A percentile compares a stretch with the other conserved stretches of the same genome.
These are phyloP conservation scores for Globisporangium paddicum DNA, from an alignment of 352 stramenopile species.

Conservation along the genomic window DNA sequence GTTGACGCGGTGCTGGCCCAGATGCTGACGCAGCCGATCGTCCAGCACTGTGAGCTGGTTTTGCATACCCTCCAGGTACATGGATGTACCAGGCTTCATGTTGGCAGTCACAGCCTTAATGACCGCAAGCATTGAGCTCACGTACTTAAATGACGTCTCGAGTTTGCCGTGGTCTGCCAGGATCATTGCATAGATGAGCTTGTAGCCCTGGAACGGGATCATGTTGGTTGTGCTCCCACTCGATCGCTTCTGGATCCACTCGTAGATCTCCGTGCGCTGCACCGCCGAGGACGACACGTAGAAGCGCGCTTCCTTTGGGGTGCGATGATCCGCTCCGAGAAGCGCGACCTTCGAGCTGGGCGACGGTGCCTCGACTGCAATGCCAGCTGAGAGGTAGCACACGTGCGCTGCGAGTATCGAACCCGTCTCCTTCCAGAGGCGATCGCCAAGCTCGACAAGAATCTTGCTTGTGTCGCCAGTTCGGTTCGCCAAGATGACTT, in stretches of 20 bases:
- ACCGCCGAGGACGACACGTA: slow-evolving; percentile 77
- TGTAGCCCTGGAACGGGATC: slow-evolving; percentile 88
- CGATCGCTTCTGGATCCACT: slow-evolving; percentile 72
- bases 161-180: slow-evolving; percentile 80
- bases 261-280: slow-evolving; percentile 84
- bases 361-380: slow-evolving; percentile 71
- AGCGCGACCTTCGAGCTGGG: slow-evolving; percentile 76
- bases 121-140: slow-evolving; percentile 79
- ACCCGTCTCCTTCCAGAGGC: slow-evolving; percentile 65
- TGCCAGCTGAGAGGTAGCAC: slow-evolving; percentile 76
- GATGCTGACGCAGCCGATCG: slow-evolving; percentile 78
- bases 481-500: slow-evolving; percentile 77
- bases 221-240: slow-evolving; percentile 47
- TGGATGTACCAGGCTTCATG: slow-evolving; percentile 78
- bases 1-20: slow-evolving; percentile 71
- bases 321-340: slow-evolving; percentile 69
- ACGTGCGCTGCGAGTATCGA: slow-evolving; percentile 68
- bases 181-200: slow-evolving; percentile 86
- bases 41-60: slow-evolving; percentile 85
- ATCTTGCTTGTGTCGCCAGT: slow-evolving; percentile 83
- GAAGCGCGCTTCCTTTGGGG: slow-evolving; percentile 65
- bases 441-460: slow-evolving; percentile 76
- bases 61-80: slow-evolving; percentile 87
- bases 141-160: slow-evolving; percentile 83
- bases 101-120: slow-evolving; percentile 68